Percentiles rank a stretch among this genome's conserved stretches.
These are phyloP conservation scores for Alternaria sp. DNA, from an alignment of 2,329 filamentous ascomycete genomes.

Conservation along the genomic window DNA sequence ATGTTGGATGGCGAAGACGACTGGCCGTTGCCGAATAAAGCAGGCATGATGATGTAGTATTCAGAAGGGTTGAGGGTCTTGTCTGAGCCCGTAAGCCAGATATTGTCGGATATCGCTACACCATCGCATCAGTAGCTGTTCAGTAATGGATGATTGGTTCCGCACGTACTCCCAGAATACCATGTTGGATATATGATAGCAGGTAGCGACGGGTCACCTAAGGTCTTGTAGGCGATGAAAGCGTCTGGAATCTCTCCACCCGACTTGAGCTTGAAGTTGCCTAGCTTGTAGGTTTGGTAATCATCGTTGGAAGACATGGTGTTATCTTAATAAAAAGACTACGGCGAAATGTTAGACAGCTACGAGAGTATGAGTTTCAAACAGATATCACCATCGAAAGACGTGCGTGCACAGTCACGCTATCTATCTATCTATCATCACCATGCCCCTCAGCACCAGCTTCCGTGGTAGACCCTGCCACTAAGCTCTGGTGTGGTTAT, in stretches of 20 bases:
- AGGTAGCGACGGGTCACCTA: constrained; percentile 67
- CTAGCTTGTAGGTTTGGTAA: constrained; percentile 64
- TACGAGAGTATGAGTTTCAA: background rate
- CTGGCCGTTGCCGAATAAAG: constrained; percentile 72
- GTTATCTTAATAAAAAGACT: too few relatives aligned
- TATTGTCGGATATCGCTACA: constrained; percentile 69
- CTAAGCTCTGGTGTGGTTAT: constrained; percentile 9
- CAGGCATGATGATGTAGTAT: constrained; percentile 73
- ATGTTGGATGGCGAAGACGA: constrained; percentile 72
- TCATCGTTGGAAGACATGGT: constrained; percentile 37
- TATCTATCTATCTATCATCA: background rate
- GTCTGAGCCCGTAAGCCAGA: constrained; percentile 73
- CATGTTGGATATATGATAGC: constrained; percentile 79
- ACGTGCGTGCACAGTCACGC: background rate
- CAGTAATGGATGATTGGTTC: background rate
- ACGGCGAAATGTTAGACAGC: too few relatives aligned
- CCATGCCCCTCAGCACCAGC: background rate
- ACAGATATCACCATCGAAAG: background rate
- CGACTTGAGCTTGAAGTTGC: constrained; percentile 70
- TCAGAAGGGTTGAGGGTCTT: constrained; percentile 69
- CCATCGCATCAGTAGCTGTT: background rate
- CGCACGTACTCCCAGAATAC: constrained; percentile 65
- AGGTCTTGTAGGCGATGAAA: constrained; percentile 77
- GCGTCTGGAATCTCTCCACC: constrained; percentile 68
- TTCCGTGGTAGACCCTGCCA: background rate